A percentile compares a stretch with the other conserved stretches of the same genome.
Conservation (phyloP, 2,329 filamentous ascomycete species). For the Amauroascus verrucosus region DNA sequence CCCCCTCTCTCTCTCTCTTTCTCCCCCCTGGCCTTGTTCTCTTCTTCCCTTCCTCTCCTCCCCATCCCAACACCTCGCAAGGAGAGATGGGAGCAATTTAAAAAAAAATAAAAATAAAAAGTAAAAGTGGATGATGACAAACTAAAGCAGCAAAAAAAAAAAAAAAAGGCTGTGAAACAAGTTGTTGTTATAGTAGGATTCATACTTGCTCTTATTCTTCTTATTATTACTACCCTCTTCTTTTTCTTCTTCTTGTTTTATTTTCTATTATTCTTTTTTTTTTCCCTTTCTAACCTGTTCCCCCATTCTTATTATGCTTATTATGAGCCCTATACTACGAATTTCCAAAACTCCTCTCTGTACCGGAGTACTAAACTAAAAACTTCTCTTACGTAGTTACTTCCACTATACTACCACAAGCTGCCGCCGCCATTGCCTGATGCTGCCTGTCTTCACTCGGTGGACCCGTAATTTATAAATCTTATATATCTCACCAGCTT, state of each 20-base stretch:
- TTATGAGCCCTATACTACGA: slow-evolving; percentile 8
- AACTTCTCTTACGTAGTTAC: too few relatives aligned
- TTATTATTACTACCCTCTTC: background rate
- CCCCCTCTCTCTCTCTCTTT: background rate
- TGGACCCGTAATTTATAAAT: slow-evolving; percentile 11
- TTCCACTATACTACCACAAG: too few relatives aligned
- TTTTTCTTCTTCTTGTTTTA: background rate
- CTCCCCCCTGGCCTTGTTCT: too few relatives aligned
- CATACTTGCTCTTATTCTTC: background rate
- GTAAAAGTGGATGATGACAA: slow-evolving; percentile 3
- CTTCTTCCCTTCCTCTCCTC: too few relatives aligned
- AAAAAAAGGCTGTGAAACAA: slow-evolving; percentile 10
- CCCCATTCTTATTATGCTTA: background rate
- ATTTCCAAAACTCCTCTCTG: too few relatives aligned
- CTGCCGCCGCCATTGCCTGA: too few relatives aligned
- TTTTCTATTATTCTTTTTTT: background rate
- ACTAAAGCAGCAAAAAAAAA: too few relatives aligned
- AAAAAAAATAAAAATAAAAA: background rate
- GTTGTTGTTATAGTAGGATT: background rate
- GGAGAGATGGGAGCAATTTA: background rate
- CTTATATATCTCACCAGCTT: slow-evolving; percentile 7
- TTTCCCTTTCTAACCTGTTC: background rate
- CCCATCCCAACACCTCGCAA: too few relatives aligned
- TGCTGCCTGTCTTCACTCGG: background rate
- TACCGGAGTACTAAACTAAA: too few relatives aligned